Percentiles rank a stretch among this genome's conserved stretches.
Evolutionary conservation across 1,139 yeast genomes (phyloP).

Genomic region (Trichomonascaceae sp.): DNA sequence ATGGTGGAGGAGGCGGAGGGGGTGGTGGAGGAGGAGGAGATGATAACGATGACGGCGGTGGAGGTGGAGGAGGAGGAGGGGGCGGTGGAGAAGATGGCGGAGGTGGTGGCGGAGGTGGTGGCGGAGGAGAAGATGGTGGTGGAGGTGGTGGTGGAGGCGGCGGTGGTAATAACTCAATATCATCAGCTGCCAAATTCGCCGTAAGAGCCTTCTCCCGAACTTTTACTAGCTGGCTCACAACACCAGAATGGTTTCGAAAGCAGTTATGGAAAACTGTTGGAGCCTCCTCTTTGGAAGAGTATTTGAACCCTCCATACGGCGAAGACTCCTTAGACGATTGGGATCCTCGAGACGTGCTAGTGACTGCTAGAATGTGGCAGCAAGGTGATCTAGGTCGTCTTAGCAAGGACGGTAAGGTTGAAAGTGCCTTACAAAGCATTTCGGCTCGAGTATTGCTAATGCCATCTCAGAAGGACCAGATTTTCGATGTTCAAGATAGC

Average conservation of each 20-base stretch:
- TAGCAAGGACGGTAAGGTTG: neutral
- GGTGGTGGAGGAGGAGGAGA: slow-evolving; percentile 20
- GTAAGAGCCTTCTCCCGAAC: neutral
- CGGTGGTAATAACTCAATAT: neutral
- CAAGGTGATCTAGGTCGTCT: neutral
- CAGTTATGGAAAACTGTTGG: neutral
- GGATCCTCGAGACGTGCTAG: neutral
- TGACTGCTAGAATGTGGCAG: neutral
- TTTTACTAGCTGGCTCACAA: neutral
- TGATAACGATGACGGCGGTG: slow-evolving; percentile 41
- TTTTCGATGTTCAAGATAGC: neutral
- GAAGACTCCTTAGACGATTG: neutral
- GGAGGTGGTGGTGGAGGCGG: neutral
- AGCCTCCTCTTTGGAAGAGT: neutral
- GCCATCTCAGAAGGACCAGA: neutral
- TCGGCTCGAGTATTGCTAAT: neutral
- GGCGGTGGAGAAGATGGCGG: neutral
- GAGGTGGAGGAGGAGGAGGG: neutral
- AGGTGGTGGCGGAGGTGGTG: slow-evolving; percentile 1
- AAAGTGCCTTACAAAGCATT: neutral
- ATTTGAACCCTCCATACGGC: neutral
- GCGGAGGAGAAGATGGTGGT: neutral
- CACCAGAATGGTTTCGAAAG: neutral
- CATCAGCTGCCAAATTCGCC: neutral
- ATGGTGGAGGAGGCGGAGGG: slow-evolving; percentile 41